A percentile compares a stretch with the other conserved stretches of the same genome.
These are phyloP conservation scores for Cyathus striatus DNA, from an alignment of 768 basidiomycete genomes.

Conservation along the genomic window DNA sequence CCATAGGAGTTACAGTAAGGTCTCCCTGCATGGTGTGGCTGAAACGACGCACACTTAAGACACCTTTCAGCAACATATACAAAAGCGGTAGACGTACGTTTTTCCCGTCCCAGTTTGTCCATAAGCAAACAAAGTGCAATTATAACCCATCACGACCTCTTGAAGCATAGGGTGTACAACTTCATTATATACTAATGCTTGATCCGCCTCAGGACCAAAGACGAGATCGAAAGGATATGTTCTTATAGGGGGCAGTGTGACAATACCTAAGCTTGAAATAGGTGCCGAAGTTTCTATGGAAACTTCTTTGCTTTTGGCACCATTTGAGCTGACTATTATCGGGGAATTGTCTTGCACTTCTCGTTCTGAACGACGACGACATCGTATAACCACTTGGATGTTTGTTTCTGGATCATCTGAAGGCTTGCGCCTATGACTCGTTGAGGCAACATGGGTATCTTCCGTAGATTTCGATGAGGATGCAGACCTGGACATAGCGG, in stretches of 20 bases:
- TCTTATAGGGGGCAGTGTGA: conserved; percentile 68
- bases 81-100: conserved; percentile 83
- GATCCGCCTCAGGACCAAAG: conserved; percentile 96
- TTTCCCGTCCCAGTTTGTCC: conserved; percentile 99
- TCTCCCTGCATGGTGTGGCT: conserved; percentile 99
- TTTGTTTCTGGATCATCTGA: conserved; percentile 65
- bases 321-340: conserved; percentile 75
- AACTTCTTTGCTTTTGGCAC: conserved; percentile 70
- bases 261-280: conserved; percentile 63
- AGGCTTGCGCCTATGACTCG: conserved; percentile 12
- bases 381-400: conserved; percentile 92
- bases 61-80: too few species aligned
- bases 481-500: conserved; percentile 39
- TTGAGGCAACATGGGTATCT: conserved; percentile 8
- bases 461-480: conserved; percentile 24
- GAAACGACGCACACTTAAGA: too few species aligned
- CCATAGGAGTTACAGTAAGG: conserved; percentile 73
- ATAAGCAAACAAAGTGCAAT: conserved; percentile 96
- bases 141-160: conserved; percentile 93
- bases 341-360: conserved; percentile 86
- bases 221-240: conserved; percentile 95
- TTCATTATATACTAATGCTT: conserved; percentile 88
- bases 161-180: conserved; percentile 91
- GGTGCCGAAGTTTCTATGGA: conserved; percentile 77
- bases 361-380: conserved; percentile 77